Percentiles rank a stretch among this genome's conserved stretches.
Conservation (phyloP, 495 filamentous ascomycete genomes). For the Jackrogersella minutella region DNA sequence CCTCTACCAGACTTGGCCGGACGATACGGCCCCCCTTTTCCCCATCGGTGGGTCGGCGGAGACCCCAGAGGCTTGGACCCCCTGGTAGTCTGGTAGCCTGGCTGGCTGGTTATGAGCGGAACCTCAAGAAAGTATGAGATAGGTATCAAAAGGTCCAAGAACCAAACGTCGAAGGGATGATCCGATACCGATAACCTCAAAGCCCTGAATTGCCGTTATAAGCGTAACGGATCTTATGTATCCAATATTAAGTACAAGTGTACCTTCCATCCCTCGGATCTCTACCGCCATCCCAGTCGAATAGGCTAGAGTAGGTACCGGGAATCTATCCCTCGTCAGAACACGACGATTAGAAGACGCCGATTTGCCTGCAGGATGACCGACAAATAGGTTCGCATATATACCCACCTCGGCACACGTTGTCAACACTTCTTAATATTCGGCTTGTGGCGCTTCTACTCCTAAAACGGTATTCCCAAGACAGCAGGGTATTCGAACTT, state of each 20-base stretch:
- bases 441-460: conserved; percentile 28
- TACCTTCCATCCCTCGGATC: conserved; percentile 17
- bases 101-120: conserved; percentile 11
- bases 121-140: conserved; percentile 18
- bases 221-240: conserved; percentile 26
- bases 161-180: conserved; percentile 2
- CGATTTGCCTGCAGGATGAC: conserved; percentile 28
- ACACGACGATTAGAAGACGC: conserved; percentile 15
- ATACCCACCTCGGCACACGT: conserved; percentile 37
- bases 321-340: conserved; percentile 12
- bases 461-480: conserved; percentile 1
- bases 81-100: conserved; percentile 21
- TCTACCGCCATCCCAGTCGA: conserved; percentile 6
- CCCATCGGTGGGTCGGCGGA: conserved; percentile 33
- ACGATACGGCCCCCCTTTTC: conserved; percentile 26
- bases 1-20: conserved; percentile 11
- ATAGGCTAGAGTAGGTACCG: conserved; percentile 26
- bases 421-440: conserved; percentile 34
- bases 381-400: conserved; percentile 33
- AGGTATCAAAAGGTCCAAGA: conserved; percentile 13
- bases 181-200: not conserved
- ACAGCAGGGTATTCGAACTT: not conserved
- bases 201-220: conserved; percentile 22
- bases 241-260: conserved; percentile 34
- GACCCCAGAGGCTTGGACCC: conserved; percentile 34